A percentile compares a stretch with the other conserved stretches of the same genome.
Conservation (phyloP, 2,329 filamentous ascomycete genomes). For the Neofusicoccum ribis region DNA sequence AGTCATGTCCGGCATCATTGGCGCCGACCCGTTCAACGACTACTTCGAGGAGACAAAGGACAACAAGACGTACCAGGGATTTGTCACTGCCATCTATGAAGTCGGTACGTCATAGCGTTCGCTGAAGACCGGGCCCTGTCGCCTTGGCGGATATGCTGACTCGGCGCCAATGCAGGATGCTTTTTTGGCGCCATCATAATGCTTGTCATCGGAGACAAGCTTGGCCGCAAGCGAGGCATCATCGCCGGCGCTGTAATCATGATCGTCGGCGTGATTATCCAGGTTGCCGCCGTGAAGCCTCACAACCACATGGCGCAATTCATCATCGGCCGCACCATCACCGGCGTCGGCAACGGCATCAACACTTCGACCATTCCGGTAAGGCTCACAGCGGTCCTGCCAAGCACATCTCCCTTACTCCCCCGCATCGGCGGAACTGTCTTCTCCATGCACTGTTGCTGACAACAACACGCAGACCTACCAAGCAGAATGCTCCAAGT, state of each 20-base stretch:
- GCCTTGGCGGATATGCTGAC: conserved; percentile 5
- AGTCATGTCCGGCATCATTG: conserved; percentile 41
- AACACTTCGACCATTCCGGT: conserved; percentile 55
- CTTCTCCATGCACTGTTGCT: background rate
- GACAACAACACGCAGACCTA: conserved; percentile 48
- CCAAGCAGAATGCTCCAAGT: conserved; percentile 54
- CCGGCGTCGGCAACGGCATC: conserved; percentile 57
- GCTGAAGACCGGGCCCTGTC: conserved; percentile 26
- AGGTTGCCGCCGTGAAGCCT: conserved; percentile 37
- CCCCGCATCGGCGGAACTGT: background rate
- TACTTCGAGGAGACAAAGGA: conserved; percentile 43
- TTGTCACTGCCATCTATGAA: conserved; percentile 56
- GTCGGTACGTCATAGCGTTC: conserved; percentile 40
- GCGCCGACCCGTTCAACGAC: conserved; percentile 33
- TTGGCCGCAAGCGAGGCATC: conserved; percentile 47
- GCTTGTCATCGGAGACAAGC: conserved; percentile 39
- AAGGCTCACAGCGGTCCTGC: background rate
- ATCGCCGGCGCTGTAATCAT: conserved; percentile 45
- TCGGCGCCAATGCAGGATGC: conserved; percentile 27
- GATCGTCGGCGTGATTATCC: conserved; percentile 46
- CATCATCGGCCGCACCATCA: conserved; percentile 54
- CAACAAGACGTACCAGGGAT: conserved; percentile 50
- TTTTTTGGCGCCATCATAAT: conserved; percentile 43
- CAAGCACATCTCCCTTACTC: background rate
- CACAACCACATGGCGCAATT: conserved; percentile 48